Percentiles rank a stretch among this genome's conserved stretches.
Evolutionary conservation across 23 red algal species (phyloP).

Genomic region (Gracilaria domingensis): DNA sequence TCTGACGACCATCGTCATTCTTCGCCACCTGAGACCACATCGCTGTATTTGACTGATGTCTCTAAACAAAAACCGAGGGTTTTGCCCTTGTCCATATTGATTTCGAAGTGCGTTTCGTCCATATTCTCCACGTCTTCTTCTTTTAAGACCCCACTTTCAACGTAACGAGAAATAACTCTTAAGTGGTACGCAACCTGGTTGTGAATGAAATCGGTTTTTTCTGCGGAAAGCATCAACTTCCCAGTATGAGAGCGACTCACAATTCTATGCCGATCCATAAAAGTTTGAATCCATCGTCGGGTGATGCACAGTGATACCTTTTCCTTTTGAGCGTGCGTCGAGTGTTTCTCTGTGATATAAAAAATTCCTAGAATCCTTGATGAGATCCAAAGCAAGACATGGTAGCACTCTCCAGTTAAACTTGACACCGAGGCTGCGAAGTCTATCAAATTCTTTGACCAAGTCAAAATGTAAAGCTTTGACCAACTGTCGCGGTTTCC

Average conservation of each 20-base stretch:
- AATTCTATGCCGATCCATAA: constrained; percentile 36
- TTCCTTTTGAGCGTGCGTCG: not conserved
- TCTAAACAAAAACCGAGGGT: not conserved
- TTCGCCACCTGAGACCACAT: not conserved
- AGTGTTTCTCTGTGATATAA: no score
- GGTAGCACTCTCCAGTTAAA: not conserved
- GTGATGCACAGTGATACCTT: not conserved
- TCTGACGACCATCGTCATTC: not conserved
- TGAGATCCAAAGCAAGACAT: not conserved
- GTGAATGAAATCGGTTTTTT: constrained; percentile 5
- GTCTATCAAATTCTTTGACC: not conserved
- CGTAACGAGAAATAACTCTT: not conserved
- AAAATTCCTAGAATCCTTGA: not conserved
- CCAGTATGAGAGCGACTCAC: constrained; percentile 42
- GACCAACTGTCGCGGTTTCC: not conserved
- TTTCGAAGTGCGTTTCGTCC: not conserved
- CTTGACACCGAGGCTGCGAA: not conserved
- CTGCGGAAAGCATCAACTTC: not conserved
- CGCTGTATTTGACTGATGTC: not conserved
- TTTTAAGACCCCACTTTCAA: not conserved
- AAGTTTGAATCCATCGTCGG: constrained; percentile 17
- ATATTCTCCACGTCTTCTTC: constrained; percentile 30
- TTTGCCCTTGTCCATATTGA: not conserved
- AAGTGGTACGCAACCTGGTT: constrained; percentile 35
- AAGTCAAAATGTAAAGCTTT: not conserved